phyloP scores from a whole-genome alignment of 257 asterid species.

The Datura wrightii region DNA sequence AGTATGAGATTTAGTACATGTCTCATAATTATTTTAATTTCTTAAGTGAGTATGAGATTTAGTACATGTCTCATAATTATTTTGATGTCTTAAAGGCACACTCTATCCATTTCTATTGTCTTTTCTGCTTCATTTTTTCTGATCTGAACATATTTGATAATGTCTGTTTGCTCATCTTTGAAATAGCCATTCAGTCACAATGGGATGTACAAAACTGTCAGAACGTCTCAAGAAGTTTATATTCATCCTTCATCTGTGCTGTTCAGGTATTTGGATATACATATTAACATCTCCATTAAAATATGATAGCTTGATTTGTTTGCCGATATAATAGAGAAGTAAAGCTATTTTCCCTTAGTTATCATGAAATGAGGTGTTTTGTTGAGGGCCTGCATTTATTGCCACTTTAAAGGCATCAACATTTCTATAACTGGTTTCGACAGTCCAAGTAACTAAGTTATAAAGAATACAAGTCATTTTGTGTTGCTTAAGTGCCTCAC shows the following conservation, averaged over 20 bases:
- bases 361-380: neutral
- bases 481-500: neutral
- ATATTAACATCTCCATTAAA: too few relatives aligned
- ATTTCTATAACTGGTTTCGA: neutral
- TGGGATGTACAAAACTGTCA: conserved; percentile 83
- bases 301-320: neutral
- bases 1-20: conserved; percentile 35
- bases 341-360: too few relatives aligned
- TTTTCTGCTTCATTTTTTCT: neutral
- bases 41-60: neutral
- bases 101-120: neutral
- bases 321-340: neutral
- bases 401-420: neutral
- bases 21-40: neutral
- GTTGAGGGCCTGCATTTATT: neutral
- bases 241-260: conserved; percentile 94
- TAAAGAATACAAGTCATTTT: neutral
- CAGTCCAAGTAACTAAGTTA: neutral
- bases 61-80: neutral
- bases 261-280: conserved; percentile 63
- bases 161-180: conserved; percentile 25
- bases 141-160: conserved; percentile 8
- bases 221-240: conserved; percentile 92
- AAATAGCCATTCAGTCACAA: conserved; percentile 83
- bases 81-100: neutral